These are phyloP conservation scores for Cubamyces lactineus DNA, from an alignment of 768 basidiomycete genomes.

Conservation along the genomic window DNA sequence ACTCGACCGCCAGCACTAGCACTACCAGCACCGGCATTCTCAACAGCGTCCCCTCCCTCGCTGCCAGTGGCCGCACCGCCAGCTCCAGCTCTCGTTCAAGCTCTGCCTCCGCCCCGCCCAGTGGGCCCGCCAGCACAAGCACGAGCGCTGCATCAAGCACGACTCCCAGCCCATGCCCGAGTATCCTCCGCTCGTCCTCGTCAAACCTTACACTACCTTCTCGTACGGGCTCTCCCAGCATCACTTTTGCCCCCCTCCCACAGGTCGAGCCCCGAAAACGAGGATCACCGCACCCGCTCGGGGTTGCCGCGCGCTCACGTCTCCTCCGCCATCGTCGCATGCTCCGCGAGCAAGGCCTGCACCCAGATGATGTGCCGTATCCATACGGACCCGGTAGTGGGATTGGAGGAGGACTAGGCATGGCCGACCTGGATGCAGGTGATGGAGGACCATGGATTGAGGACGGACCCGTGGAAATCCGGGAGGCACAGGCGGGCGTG, in stretches of 20 bases:
- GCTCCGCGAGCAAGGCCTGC: conserved; percentile 26
- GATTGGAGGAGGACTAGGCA: conserved; percentile 3
- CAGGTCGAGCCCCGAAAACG: conserved; percentile 36
- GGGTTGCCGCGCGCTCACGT: conserved; percentile 41
- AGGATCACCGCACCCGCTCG: conserved; percentile 35
- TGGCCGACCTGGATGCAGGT: not conserved
- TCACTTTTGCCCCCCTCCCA: conserved; percentile 43
- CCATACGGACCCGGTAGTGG: conserved; percentile 19
- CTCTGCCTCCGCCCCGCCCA: not conserved
- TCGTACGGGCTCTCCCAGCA: conserved; percentile 22
- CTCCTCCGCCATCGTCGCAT: conserved; percentile 37
- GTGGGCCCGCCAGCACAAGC: not conserved
- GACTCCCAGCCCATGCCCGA: conserved; percentile 19
- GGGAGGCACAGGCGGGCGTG: conserved; percentile 20
- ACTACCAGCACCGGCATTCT: not conserved
- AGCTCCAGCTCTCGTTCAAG: conserved; percentile 3
- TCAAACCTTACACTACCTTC: conserved; percentile 27
- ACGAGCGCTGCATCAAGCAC: conserved; percentile 16
- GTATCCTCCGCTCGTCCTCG: conserved; percentile 25
- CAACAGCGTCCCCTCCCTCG: conserved; percentile 15
- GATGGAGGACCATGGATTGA: conserved; percentile 3
- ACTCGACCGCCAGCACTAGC: not conserved
- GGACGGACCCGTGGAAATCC: conserved; percentile 15
- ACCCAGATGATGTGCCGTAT: conserved; percentile 14
- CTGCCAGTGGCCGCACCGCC: conserved; percentile 4